phyloP scores from a whole-genome alignment of 1,139 yeast species.

The Candida sanyaensis region DNA sequence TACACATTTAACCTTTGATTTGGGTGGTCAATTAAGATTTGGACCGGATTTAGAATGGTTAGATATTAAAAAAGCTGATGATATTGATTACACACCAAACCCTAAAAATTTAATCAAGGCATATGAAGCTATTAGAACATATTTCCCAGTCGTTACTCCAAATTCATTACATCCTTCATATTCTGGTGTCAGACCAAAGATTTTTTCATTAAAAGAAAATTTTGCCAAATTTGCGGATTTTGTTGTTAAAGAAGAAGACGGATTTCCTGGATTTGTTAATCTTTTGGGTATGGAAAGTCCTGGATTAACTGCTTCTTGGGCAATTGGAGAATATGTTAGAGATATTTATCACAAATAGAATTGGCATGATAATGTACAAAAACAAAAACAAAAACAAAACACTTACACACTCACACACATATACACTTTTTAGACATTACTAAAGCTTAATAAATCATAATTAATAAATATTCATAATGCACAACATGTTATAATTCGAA shows the following conservation, averaged over 20 bases:
- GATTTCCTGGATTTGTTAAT: conserved; percentile 77
- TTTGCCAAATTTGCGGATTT: conserved; percentile 64
- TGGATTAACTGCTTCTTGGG: conserved; percentile 80
- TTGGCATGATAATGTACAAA: not conserved
- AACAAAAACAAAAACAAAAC: too few relatives aligned
- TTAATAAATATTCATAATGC: too few relatives aligned
- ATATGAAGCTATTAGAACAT: conserved; percentile 56
- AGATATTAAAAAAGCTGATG: conserved; percentile 33
- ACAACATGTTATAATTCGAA: too few relatives aligned
- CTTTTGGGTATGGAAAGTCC: conserved; percentile 88
- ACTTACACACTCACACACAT: too few relatives aligned
- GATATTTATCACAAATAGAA: conserved; percentile 30
- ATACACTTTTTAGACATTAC: too few relatives aligned
- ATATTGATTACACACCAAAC: conserved; percentile 52
- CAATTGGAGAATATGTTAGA: conserved; percentile 73
- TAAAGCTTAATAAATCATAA: too few relatives aligned
- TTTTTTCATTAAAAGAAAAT: conserved; percentile 46
- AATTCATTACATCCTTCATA: conserved; percentile 65
- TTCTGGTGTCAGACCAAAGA: conserved; percentile 82
- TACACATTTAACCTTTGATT: conserved; percentile 80
- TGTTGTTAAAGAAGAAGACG: conserved; percentile 60
- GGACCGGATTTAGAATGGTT: conserved; percentile 94
- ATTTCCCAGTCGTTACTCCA: conserved; percentile 58
- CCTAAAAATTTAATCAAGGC: conserved; percentile 54
- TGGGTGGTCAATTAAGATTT: conserved; percentile 77